These are phyloP conservation scores for Gaultheria prostrata DNA, from an alignment of 148 eudicot genomes.

Conservation along the genomic window DNA sequence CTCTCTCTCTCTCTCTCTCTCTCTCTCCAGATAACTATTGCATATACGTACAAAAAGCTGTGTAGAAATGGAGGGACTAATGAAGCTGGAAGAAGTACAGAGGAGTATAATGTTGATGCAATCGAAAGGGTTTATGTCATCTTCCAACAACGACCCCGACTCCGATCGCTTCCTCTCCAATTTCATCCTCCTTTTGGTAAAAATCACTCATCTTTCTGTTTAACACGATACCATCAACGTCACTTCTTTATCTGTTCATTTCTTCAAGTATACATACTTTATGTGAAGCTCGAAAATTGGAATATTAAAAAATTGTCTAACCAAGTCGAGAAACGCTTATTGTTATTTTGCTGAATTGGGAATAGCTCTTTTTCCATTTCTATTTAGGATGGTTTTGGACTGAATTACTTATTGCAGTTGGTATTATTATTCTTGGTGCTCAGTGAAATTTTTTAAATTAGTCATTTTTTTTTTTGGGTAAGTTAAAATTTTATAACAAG, in stretches of 20 bases:
- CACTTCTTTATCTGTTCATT: background rate
- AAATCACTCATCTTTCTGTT: background rate
- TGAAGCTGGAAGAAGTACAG: conserved; percentile 61
- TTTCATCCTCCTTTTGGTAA: conserved; percentile 63
- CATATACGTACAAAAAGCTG: background rate
- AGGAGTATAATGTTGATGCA: conserved; percentile 36
- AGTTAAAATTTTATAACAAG: no score
- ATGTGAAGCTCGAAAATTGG: conserved; percentile 2
- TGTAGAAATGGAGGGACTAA: conserved; percentile 55
- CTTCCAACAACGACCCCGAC: conserved; percentile 33
- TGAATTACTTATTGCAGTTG: background rate
- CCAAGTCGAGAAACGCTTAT: background rate
- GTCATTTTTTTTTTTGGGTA: background rate
- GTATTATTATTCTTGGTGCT: background rate
- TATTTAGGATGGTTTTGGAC: background rate
- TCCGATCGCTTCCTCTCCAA: conserved; percentile 62
- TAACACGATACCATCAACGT: background rate
- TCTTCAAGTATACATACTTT: background rate
- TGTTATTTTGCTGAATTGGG: background rate
- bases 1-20: background rate
- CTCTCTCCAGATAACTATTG: no score
- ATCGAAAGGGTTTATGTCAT: conserved; percentile 19
- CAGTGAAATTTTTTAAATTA: background rate
- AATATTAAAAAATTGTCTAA: background rate
- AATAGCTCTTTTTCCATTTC: background rate